Evolutionary conservation across 179 eudicot genomes (phyloP).

Genomic region (Kewa caespitosa): DNA sequence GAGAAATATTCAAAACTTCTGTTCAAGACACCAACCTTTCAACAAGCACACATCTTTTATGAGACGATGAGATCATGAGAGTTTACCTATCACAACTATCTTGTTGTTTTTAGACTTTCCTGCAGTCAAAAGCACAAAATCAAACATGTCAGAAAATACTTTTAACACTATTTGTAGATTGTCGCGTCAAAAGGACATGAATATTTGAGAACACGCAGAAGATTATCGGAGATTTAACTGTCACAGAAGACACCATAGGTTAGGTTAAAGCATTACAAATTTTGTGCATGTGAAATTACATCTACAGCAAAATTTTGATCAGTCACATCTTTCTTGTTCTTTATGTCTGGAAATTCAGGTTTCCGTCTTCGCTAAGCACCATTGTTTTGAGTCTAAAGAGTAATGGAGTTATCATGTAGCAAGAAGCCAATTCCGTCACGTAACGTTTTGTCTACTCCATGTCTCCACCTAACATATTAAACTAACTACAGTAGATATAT

Average conservation of each 20-base stretch:
- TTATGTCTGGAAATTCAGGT: not conserved
- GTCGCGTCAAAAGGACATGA: too few species aligned
- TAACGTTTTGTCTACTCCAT: not conserved
- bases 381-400: too few species aligned
- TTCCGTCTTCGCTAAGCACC: too few species aligned
- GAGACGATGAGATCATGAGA: not conserved
- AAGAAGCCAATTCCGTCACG: not conserved
- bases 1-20: not conserved
- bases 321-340: not conserved
- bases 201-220: too few species aligned
- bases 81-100: conserved; percentile 30
- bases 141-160: conserved; percentile 8
- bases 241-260: too few species aligned
- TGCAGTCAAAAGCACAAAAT: conserved; percentile 16
- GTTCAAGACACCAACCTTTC: not conserved
- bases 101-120: not conserved
- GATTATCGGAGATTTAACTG: too few species aligned
- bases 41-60: not conserved
- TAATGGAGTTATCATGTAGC: not conserved
- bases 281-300: not conserved
- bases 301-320: not conserved
- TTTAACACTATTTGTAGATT: not conserved
- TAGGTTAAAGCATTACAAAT: too few species aligned
- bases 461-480: not conserved
- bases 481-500: not conserved